Percentiles rank a stretch among this genome's conserved stretches.
These are phyloP conservation scores for Hibiscus trionum DNA, from an alignment of 345 rosid genomes.

Conservation along the genomic window DNA sequence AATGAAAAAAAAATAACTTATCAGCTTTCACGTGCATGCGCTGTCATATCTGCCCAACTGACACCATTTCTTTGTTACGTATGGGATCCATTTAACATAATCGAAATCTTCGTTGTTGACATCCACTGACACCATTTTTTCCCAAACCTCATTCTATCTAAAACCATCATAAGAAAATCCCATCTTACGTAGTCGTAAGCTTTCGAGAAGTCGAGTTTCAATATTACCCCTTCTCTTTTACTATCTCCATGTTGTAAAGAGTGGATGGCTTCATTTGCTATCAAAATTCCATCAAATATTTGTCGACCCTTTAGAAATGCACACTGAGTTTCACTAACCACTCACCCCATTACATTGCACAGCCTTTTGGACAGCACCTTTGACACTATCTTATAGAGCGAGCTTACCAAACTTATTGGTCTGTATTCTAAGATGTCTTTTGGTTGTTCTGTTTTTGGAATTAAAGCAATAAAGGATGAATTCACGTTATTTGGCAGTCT, in stretches of 20 bases:
- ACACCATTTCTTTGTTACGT: no score
- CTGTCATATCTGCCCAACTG: no score
- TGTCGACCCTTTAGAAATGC: neutral
- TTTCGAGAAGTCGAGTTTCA: neutral
- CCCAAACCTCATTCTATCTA: no score
- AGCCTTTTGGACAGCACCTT: neutral
- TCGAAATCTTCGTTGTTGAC: no score
- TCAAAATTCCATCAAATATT: neutral
- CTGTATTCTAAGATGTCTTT: neutral
- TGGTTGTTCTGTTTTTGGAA: neutral
- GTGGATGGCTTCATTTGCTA: neutral
- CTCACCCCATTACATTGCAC: neutral
- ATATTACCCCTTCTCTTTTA: neutral
- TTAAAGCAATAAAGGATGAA: neutral
- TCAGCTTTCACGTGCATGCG: no score
- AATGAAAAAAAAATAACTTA: no score
- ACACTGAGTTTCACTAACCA: neutral
- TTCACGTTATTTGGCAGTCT: neutral
- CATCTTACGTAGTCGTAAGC: neutral
- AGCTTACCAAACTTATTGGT: neutral
- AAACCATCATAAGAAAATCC: neutral
- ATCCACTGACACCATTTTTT: neutral
- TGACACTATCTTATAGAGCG: neutral
- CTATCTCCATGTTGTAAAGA: rapidly evolving
- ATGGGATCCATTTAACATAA: neutral